phyloP scores from a whole-genome alignment of 495 filamentous ascomycete species.

The Penicillium antarcticum region DNA sequence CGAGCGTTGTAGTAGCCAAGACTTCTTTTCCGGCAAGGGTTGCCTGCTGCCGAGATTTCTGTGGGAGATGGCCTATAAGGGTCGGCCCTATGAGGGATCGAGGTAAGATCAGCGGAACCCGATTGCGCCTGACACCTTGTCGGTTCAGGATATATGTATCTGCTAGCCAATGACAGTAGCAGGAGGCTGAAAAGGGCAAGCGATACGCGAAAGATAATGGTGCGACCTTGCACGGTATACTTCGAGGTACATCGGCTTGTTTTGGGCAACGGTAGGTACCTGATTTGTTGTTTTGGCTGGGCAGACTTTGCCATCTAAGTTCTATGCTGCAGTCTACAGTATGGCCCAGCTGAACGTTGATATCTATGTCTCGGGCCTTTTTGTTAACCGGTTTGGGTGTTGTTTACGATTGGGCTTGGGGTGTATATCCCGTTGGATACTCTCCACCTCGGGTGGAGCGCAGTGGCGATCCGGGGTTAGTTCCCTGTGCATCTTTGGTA shows the following conservation, averaged over 20 bases:
- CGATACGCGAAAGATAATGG: conserved; percentile 9
- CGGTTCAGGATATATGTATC: conserved; percentile 64
- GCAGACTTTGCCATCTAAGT: background rate
- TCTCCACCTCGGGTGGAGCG: conserved; percentile 12
- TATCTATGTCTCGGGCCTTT: background rate
- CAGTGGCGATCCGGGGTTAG: conserved; percentile 24
- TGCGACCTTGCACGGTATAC: conserved; percentile 16
- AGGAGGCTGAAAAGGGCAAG: conserved; percentile 10
- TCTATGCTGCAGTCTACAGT: too few species aligned
- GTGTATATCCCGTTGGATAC: conserved; percentile 4
- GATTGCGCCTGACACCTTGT: conserved; percentile 64
- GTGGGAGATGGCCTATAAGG: too few species aligned
- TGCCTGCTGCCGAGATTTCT: too few species aligned
- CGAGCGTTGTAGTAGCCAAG: too few species aligned
- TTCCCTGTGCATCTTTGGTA: background rate
- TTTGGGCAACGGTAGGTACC: conserved; percentile 11
- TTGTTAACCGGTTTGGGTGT: conserved; percentile 1
- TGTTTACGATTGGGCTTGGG: background rate
- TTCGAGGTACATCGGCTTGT: conserved; percentile 8
- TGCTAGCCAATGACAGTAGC: conserved; percentile 18
- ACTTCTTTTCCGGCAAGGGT: conserved; percentile 58
- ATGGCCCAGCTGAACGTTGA: too few species aligned
- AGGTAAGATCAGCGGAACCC: conserved; percentile 65
- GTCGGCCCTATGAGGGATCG: conserved; percentile 43
- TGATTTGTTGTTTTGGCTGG: background rate